Evolutionary conservation across 768 basidiomycete species (phyloP).

Genomic region (Epithele typhae): DNA sequence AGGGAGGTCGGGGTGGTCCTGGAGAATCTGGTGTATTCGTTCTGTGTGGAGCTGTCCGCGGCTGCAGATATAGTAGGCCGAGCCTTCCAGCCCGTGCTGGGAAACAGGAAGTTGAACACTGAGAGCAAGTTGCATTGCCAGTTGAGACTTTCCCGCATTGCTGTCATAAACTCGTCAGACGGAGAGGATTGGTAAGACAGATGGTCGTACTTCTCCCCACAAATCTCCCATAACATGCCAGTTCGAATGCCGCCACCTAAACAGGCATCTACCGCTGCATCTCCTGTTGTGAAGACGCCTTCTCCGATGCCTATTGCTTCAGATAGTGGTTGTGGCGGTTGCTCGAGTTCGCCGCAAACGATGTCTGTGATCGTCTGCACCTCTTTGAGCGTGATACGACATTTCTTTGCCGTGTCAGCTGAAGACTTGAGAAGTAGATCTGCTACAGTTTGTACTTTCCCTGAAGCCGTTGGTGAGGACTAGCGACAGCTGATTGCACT

Average conservation of each 20-base stretch:
- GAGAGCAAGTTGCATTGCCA: slow-evolving; percentile 81
- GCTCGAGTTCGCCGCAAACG: slow-evolving; percentile 42
- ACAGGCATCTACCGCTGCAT: slow-evolving; percentile 56
- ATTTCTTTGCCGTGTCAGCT: slow-evolving; percentile 52
- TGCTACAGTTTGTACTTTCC: slow-evolving; percentile 12
- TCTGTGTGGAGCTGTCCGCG: slow-evolving; percentile 63
- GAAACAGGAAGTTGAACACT: slow-evolving; percentile 64
- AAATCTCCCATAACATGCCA: slow-evolving; percentile 83
- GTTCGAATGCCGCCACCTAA: slow-evolving; percentile 79
- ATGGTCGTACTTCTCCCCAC: slow-evolving; percentile 72
- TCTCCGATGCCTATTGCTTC: slow-evolving; percentile 33
- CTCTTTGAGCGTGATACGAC: slow-evolving; percentile 47
- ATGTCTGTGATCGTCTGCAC: slow-evolving; percentile 46
- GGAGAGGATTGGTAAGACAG: background rate
- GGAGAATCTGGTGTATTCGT: slow-evolving; percentile 63
- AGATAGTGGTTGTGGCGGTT: slow-evolving; percentile 37
- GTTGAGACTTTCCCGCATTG: slow-evolving; percentile 91
- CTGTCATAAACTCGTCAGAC: slow-evolving; percentile 35
- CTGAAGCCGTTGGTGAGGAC: slow-evolving; percentile 6
- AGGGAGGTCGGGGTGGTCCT: slow-evolving; percentile 45
- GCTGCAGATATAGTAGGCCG: slow-evolving; percentile 75
- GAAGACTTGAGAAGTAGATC: slow-evolving; percentile 48
- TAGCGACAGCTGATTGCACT: background rate
- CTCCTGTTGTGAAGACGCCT: slow-evolving; percentile 69
- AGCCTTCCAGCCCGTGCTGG: slow-evolving; percentile 58